Percentiles rank a stretch among this genome's conserved stretches.
Conservation (phyloP, 495 filamentous ascomycete genomes). For the Poronia punctata region DNA sequence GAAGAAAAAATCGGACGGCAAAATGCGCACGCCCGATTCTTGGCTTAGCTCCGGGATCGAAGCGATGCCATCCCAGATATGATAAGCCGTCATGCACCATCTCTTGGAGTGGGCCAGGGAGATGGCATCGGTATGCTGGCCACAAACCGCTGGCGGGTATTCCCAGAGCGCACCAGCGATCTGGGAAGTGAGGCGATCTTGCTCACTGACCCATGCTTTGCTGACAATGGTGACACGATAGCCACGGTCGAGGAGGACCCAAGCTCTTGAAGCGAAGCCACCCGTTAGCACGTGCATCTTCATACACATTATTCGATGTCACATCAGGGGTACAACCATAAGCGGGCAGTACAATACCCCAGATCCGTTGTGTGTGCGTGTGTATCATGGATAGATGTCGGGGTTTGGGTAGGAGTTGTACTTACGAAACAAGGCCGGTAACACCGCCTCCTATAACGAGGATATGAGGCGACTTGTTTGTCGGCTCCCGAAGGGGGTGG, state of each 20-base stretch:
- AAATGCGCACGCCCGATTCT: slow-evolving; percentile 38
- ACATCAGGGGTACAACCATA: too few species aligned
- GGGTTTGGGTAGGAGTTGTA: neutral
- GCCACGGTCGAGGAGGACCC: slow-evolving; percentile 42
- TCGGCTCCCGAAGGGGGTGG: slow-evolving; percentile 19
- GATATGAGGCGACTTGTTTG: slow-evolving; percentile 25
- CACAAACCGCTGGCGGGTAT: slow-evolving; percentile 42
- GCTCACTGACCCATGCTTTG: slow-evolving; percentile 34
- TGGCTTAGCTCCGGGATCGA: slow-evolving; percentile 22
- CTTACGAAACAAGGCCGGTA: slow-evolving; percentile 33
- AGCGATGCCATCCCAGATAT: slow-evolving; percentile 36
- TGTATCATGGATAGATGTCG: neutral
- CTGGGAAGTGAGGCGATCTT: slow-evolving; percentile 43
- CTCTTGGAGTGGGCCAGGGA: slow-evolving; percentile 33
- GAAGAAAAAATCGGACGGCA: slow-evolving; percentile 35
- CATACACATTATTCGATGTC: too few species aligned
- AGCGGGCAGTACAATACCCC: too few species aligned
- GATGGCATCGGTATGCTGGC: slow-evolving; percentile 37
- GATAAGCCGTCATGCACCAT: slow-evolving; percentile 40
- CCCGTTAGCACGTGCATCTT: slow-evolving; percentile 9
- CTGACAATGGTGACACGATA: slow-evolving; percentile 44
- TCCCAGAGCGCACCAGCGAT: slow-evolving; percentile 48
- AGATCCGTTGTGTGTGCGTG: neutral
- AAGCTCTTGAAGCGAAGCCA: slow-evolving; percentile 19
- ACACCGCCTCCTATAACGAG: slow-evolving; percentile 44